phyloP scores from a whole-genome alignment of 257 asterid genomes.

The Catharanthus roseus region DNA sequence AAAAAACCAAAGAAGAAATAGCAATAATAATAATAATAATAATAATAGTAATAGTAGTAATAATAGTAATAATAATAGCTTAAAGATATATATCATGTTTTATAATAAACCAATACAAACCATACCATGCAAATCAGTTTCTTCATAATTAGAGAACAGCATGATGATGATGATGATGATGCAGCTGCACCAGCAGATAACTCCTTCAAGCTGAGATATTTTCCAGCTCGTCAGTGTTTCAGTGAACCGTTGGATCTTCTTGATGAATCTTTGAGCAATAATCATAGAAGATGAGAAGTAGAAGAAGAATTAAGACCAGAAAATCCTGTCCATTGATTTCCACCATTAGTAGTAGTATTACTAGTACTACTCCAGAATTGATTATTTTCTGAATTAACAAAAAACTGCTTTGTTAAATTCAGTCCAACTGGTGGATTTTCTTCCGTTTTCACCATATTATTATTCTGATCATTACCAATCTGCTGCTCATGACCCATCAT shows the following conservation, averaged over 20 bases:
- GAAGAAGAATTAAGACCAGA: conserved; percentile 37
- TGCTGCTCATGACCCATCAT: conserved; percentile 11
- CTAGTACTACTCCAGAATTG: conserved; percentile 23
- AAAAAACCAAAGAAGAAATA: neutral
- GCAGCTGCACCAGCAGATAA: no score
- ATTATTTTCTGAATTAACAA: conserved; percentile 22
- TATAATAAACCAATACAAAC: conserved; percentile 10
- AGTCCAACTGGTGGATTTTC: conserved; percentile 15
- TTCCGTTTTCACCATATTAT: conserved; percentile 37
- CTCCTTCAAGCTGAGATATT: no score
- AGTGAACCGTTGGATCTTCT: neutral
- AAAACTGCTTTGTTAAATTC: conserved; percentile 33
- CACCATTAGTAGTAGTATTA: no score
- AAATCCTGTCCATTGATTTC: conserved; percentile 34
- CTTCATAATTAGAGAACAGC: conserved; percentile 13
- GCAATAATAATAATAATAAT: neutral
- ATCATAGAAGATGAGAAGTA: conserved; percentile 29
- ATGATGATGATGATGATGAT: no score
- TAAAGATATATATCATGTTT: neutral
- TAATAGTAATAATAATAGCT: neutral
- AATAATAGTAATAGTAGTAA: neutral
- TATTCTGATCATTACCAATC: neutral
- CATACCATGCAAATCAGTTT: conserved; percentile 15
- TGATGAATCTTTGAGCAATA: neutral
- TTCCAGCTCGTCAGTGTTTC: neutral